Conservation (phyloP, 2,329 filamentous ascomycete genomes). For the Aspergillus novofumigatus region DNA sequence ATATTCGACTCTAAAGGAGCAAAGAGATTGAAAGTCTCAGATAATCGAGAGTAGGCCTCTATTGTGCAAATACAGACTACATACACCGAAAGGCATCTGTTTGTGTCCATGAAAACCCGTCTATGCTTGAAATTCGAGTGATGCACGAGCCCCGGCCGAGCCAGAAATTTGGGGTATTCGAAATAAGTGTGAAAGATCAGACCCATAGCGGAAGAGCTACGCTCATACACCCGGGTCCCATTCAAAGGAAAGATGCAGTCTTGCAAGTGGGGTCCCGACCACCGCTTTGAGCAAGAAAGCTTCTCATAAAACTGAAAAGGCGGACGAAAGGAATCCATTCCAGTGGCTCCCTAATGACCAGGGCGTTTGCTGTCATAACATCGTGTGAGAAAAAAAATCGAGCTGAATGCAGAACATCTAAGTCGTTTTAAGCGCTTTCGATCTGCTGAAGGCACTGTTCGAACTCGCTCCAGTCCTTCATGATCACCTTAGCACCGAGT, state of each 20-base stretch:
- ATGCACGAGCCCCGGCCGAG: conserved; percentile 10
- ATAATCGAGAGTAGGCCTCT: conserved; percentile 4
- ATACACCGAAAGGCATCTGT: conserved; percentile 6
- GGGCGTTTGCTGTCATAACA: conserved; percentile 32
- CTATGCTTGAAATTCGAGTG: conserved; percentile 16
- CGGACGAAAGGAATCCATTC: conserved; percentile 1
- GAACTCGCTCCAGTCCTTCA: conserved; percentile 48
- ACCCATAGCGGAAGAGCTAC: background rate
- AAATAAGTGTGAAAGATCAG: conserved; percentile 2
- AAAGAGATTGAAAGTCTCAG: background rate
- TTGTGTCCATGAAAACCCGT: conserved; percentile 11
- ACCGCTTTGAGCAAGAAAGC: background rate
- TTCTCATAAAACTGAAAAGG: background rate
- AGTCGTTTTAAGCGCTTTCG: conserved; percentile 27
- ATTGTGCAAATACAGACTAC: conserved; percentile 11
- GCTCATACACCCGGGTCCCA: background rate
- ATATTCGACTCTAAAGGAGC: background rate
- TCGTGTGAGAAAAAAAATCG: conserved; percentile 16
- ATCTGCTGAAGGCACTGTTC: conserved; percentile 40
- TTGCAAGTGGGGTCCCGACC: background rate
- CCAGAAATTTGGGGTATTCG: background rate
- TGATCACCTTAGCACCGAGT: conserved; percentile 61
- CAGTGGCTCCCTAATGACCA: conserved; percentile 22
- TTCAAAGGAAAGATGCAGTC: background rate
- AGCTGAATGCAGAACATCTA: conserved; percentile 6